Base-by-base conservation (phyloP, 1,284 basidiomycete genomes). In the Nidula niveotomentosa region DNA sequence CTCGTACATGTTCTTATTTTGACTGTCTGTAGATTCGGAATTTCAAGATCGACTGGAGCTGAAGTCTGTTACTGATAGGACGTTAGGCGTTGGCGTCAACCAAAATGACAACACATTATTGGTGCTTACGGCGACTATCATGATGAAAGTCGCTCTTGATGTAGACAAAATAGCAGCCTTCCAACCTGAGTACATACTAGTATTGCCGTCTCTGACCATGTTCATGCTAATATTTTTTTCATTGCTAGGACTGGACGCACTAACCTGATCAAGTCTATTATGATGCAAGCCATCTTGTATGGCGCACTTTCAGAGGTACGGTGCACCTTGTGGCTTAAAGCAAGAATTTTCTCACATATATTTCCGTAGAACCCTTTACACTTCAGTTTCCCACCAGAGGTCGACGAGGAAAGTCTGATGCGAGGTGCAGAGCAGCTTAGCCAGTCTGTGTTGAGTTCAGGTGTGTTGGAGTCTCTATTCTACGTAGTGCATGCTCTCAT, bases 281-380 rank as follows among this genome's bases (percentile, higher is more conserved):
- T 96, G 80, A 93, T 90, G 53, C 92, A 95, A 67, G 93, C 91
- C 8, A 91, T 96, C 60, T 73, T 94, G 52, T 96, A 92, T 67
- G 88, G 89, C 3, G 80, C 90, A 23, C 74, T 84, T 60, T 73
- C 80, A 17, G 81, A 87, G 62, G 87, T 86, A 65, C 37, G 5
- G 1, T 49, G 23, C 23, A 23, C 1, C 23, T 23, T 23, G 23
- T 23, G 23, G 23, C 23, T 3, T 23, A 23, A 23, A 23, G 23
- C 3, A 23, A 2, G 23, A 23, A 23, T 23, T 23, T 23, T 23
- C 23, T 45, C 36, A 53, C 36, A 36, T 63, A 35, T 55, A 55
- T 48, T 15, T 37, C 50, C 49, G 18, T 61, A 91, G 81, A 96
- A 96, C 65, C 94, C 94, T 10, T 72, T 96, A 33, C 81, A 87